Conservation (phyloP, 1,139 yeast species). For the Suhomyces bokatorum region DNA sequence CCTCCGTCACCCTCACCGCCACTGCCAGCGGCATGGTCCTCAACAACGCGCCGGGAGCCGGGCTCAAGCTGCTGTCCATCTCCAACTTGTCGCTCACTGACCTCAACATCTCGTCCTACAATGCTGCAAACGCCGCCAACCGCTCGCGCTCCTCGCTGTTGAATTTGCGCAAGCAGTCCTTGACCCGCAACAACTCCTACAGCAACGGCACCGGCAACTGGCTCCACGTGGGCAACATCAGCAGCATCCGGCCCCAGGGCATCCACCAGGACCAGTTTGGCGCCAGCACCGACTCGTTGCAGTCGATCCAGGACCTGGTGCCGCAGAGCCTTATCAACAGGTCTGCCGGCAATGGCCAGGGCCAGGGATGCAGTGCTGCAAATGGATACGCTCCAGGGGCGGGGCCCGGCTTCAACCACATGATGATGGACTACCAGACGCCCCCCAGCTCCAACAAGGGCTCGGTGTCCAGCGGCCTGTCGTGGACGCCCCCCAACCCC, state of each 20-base stretch:
- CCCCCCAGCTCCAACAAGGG: constrained; percentile 45
- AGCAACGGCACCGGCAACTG: constrained; percentile 39
- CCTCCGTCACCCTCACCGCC: constrained; percentile 25
- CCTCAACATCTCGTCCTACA: constrained; percentile 36
- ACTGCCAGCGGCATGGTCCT: constrained; percentile 17
- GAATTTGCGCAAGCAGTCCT: constrained; percentile 46
- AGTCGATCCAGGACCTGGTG: constrained; percentile 47
- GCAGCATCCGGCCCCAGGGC: constrained; percentile 31
- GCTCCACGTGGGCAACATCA: constrained; percentile 50
- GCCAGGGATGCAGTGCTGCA: too few species aligned
- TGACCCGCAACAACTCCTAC: constrained; percentile 46
- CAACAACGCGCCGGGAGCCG: constrained; percentile 14
- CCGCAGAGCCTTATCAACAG: constrained; percentile 43
- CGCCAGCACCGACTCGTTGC: constrained; percentile 45
- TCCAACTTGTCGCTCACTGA: constrained; percentile 46
- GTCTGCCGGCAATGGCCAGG: constrained; percentile 20
- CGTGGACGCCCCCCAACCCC: constrained; percentile 18
- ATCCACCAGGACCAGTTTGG: constrained; percentile 25
- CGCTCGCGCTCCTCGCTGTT: constrained; percentile 29
- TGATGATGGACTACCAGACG: constrained; percentile 48
- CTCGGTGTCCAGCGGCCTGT: constrained; percentile 26
- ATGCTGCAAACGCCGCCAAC: constrained; percentile 13
- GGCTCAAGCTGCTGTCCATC: constrained; percentile 38
- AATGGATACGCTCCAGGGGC: too few species aligned
- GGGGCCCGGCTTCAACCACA: constrained; percentile 24